These are phyloP conservation scores for Alopecurus myosuroides DNA, from an alignment of 176 grass and related monocot species.

Conservation along the genomic window DNA sequence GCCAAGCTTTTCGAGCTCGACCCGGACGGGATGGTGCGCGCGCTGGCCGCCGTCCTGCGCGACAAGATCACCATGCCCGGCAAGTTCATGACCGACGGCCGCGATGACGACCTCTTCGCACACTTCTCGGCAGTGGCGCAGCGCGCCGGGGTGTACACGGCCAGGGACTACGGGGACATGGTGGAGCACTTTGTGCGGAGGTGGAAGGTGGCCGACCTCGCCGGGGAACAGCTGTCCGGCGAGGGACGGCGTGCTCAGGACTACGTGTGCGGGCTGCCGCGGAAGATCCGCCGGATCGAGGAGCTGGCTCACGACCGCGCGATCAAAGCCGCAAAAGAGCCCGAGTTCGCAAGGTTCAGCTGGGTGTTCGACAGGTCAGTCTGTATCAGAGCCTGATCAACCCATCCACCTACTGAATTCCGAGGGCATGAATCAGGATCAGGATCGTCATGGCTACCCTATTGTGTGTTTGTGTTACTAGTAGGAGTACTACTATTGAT, in stretches of 20 bases:
- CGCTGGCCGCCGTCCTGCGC: neutral
- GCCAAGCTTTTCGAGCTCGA: neutral
- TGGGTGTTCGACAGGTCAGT: slow-evolving; percentile 33
- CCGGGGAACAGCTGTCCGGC: neutral
- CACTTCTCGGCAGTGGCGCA: neutral
- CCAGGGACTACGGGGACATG: slow-evolving; percentile 2
- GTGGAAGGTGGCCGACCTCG: neutral
- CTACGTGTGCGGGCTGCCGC: neutral
- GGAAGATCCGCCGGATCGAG: neutral
- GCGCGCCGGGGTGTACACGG: neutral
- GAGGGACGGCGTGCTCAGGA: neutral
- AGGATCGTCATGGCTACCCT: neutral
- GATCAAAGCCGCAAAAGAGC: neutral
- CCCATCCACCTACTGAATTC: neutral
- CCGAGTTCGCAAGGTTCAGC: neutral
- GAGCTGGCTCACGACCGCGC: neutral
- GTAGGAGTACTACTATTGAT: neutral
- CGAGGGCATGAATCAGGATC: neutral
- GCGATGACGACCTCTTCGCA: neutral
- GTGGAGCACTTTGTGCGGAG: slow-evolving; percentile 10
- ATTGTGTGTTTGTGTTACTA: neutral
- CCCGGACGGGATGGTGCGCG: slow-evolving; percentile 7
- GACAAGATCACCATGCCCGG: neutral
- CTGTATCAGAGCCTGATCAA: neutral
- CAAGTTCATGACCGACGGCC: neutral